Percentiles rank a stretch among this genome's conserved stretches.
These are phyloP conservation scores for Ganoderma sinense DNA, from an alignment of 1,284 basidiomycete species.

Conservation along the genomic window DNA sequence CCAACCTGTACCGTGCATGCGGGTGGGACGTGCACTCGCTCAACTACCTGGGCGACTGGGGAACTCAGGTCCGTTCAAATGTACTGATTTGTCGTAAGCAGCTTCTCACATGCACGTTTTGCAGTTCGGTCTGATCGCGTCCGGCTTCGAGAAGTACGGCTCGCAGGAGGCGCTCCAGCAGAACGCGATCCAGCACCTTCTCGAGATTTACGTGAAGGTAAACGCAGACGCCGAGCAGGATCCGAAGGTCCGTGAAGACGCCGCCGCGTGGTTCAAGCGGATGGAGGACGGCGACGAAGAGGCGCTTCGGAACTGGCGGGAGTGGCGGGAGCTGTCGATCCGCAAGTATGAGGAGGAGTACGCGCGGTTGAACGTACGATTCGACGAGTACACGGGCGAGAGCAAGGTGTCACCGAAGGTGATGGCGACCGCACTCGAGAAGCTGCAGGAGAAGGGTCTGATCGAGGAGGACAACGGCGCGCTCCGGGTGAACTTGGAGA, in stretches of 20 bases:
- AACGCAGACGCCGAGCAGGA: conserved; percentile 85
- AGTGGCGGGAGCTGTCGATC: conserved; percentile 93
- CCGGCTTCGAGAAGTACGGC: conserved; percentile 94
- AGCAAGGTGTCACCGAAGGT: conserved; percentile 85
- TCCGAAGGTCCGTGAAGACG: conserved; percentile 81
- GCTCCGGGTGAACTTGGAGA: conserved; percentile 84
- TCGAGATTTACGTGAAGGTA: conserved; percentile 94
- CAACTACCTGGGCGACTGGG: conserved; percentile 98
- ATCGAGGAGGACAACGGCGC: conserved; percentile 73
- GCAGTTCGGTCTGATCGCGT: conserved; percentile 87
- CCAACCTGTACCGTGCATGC: conserved; percentile 91
- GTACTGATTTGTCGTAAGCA: background rate
- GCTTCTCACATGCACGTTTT: background rate
- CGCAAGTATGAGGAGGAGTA: conserved; percentile 94
- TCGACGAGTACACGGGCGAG: conserved; percentile 96
- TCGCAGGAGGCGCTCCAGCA: conserved; percentile 83
- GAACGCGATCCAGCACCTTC: conserved; percentile 96
- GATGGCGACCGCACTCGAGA: conserved; percentile 75
- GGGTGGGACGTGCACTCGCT: conserved; percentile 93
- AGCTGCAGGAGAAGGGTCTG: conserved; percentile 62
- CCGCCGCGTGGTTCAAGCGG: conserved; percentile 91
- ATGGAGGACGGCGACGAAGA: conserved; percentile 96
- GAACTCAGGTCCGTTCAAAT: conserved; percentile 72
- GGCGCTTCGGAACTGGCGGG: conserved; percentile 88
- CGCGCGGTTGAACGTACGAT: conserved; percentile 89